Conservation (phyloP, 768 basidiomycete genomes). For the Arthromyces matolae region DNA sequence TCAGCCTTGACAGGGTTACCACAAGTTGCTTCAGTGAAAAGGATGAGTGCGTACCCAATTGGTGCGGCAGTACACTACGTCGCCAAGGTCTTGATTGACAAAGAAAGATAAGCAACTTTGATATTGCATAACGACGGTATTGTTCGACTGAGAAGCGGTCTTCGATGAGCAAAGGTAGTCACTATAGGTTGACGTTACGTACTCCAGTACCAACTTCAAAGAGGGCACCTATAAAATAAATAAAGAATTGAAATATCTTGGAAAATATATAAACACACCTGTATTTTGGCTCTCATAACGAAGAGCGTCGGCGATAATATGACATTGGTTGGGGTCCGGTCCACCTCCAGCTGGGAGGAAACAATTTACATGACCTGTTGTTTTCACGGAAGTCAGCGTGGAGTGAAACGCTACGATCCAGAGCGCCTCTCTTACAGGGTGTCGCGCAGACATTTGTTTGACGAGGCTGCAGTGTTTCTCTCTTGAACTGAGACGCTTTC, state of each 20-base stretch:
- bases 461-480: conserved; percentile 17
- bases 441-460: conserved; percentile 41
- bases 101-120: conserved; percentile 44
- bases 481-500: conserved; percentile 4
- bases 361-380: conserved; percentile 39
- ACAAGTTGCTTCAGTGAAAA: neutral
- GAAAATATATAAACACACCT: conserved; percentile 22
- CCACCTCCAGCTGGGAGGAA: conserved; percentile 44
- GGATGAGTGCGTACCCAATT: conserved; percentile 36
- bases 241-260: neutral
- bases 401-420: too few relatives aligned
- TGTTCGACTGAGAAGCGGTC: conserved; percentile 23
- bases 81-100: conserved; percentile 39
- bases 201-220: conserved; percentile 32
- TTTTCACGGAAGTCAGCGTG: too few relatives aligned
- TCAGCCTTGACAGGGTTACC: conserved; percentile 25
- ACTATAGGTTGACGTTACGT: too few relatives aligned
- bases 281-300: conserved; percentile 44
- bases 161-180: too few relatives aligned
- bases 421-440: too few relatives aligned
- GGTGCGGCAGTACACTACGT: conserved; percentile 41
- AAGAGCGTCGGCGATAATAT: conserved; percentile 47
- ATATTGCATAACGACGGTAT: conserved; percentile 39
- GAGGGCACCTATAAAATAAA: conserved; percentile 20
- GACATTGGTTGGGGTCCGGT: conserved; percentile 44